Evolutionary conservation across 108 stramenopile genomes (phyloP).

Genomic region (Tribonema minus): DNA sequence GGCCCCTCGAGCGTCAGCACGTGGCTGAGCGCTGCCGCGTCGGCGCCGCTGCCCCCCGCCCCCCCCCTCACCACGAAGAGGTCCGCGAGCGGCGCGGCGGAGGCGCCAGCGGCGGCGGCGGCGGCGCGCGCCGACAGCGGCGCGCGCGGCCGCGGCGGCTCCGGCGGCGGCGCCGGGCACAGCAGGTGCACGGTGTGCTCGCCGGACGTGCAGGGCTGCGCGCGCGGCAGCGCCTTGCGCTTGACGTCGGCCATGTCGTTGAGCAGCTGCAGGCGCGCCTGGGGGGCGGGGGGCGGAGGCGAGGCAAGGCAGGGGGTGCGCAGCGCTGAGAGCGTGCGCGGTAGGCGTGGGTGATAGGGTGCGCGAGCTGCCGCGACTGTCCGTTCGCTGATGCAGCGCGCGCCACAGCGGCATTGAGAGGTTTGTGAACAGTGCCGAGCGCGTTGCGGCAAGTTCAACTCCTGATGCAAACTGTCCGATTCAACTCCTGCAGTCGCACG

Average conservation of each 20-base stretch:
- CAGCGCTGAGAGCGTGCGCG: neutral
- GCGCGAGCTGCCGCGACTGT: no score
- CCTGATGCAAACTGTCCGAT: no score
- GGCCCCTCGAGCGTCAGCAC: neutral
- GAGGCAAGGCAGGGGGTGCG: neutral
- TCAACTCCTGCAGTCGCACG: no score
- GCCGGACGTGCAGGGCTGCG: neutral
- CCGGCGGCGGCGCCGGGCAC: neutral
- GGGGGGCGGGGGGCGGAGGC: neutral
- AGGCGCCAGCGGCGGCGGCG: neutral
- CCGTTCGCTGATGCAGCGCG: no score
- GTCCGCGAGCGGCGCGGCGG: neutral
- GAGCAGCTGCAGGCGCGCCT: slow-evolving; percentile 14
- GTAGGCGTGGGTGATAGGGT: neutral
- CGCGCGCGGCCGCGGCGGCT: neutral
- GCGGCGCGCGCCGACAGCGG: slow-evolving; percentile 5
- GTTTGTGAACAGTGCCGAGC: no score
- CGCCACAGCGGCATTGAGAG: no score
- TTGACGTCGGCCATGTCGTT: slow-evolving; percentile 28
- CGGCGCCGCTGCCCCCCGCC: neutral
- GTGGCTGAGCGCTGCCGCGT: neutral
- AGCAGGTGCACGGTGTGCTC: slow-evolving; percentile 10
- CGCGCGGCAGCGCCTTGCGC: slow-evolving; percentile 3
- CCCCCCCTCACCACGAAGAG: neutral
- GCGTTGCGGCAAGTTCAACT: no score